A percentile compares a stretch with the other conserved stretches of the same genome.
phyloP scores from a whole-genome alignment of 371 early-diverging fungal species.

The Coemansia sp. region DNA sequence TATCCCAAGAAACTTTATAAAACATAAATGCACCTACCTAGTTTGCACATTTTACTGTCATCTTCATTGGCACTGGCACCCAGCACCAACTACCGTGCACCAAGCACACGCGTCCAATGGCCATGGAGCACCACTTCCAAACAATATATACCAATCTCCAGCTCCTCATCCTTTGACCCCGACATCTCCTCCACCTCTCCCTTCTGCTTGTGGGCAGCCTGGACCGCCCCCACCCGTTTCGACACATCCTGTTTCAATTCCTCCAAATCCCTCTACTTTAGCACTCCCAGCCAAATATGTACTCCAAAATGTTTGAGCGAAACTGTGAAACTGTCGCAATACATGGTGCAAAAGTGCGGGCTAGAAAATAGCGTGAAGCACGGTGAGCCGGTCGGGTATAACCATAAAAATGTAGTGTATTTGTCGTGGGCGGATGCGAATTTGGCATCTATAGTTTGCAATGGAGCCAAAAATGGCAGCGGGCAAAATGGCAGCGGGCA shows the following conservation, averaged over 20 bases:
- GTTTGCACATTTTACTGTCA: neutral
- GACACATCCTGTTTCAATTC: constrained; percentile 29
- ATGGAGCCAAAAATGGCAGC: constrained; percentile 10
- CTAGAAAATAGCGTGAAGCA: constrained; percentile 9
- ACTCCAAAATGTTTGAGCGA: constrained; percentile 24
- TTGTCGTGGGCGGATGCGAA: constrained; percentile 37
- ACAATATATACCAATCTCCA: constrained; percentile 23
- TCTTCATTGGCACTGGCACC: constrained; percentile 1
- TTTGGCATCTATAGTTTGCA: constrained; percentile 32
- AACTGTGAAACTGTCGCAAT: constrained; percentile 31
- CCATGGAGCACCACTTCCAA: constrained; percentile 23
- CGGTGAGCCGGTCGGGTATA: constrained; percentile 33
- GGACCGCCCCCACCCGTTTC: constrained; percentile 13
- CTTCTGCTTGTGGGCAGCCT: constrained; percentile 24
- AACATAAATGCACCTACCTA: neutral
- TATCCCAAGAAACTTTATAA: neutral
- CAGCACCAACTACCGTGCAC: neutral
- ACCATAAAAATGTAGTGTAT: constrained; percentile 40
- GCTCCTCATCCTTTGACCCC: constrained; percentile 14
- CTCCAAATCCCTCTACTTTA: constrained; percentile 35
- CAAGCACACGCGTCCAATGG: constrained; percentile 24
- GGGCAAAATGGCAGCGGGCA: neutral
- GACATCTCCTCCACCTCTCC: constrained; percentile 29
- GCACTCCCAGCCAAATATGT: constrained; percentile 40
- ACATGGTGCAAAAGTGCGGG: constrained; percentile 24